Evolutionary conservation across 257 asterid species (phyloP).

Genomic region (Rubia yunnanensis): DNA sequence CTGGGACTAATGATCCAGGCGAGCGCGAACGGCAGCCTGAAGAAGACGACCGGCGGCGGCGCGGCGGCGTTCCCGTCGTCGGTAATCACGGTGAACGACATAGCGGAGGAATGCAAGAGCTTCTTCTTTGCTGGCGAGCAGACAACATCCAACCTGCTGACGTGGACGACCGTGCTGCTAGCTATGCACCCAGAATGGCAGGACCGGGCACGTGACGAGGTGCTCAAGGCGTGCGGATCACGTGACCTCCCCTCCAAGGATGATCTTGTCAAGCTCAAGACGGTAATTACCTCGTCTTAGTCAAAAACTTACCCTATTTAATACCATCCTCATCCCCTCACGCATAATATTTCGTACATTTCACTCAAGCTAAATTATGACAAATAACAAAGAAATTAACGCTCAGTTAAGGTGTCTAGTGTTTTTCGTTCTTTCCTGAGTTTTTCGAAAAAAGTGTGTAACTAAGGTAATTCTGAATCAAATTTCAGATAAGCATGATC

Average conservation of each 20-base stretch:
- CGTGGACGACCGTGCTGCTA: constrained; percentile 44
- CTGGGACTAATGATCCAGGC: constrained; percentile 43
- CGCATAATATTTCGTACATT: too few relatives aligned
- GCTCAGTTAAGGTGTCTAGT: too few relatives aligned
- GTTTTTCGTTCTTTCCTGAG: too few relatives aligned
- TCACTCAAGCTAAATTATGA: too few relatives aligned
- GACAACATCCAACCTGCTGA: constrained; percentile 43
- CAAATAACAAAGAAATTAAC: too few relatives aligned
- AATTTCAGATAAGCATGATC: constrained; percentile 32
- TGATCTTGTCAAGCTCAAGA: constrained; percentile 34
- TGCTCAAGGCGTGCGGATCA: constrained; percentile 40
- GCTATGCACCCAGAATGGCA: constrained; percentile 50
- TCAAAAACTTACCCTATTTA: not conserved
- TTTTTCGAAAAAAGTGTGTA: too few relatives aligned
- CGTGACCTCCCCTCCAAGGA: constrained; percentile 38
- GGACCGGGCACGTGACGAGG: constrained; percentile 41
- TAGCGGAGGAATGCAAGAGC: constrained; percentile 44
- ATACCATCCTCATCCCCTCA: too few relatives aligned
- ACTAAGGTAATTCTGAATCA: not conserved
- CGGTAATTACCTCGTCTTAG: constrained; percentile 16
- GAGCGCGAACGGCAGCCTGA: constrained; percentile 14
- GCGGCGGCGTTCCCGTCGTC: constrained; percentile 3
- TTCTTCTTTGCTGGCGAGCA: constrained; percentile 50
- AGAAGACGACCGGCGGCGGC: not conserved
- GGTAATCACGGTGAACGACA: constrained; percentile 30